phyloP scores from a whole-genome alignment of 2,329 filamentous ascomycete genomes.

The Xylariales sp. region DNA sequence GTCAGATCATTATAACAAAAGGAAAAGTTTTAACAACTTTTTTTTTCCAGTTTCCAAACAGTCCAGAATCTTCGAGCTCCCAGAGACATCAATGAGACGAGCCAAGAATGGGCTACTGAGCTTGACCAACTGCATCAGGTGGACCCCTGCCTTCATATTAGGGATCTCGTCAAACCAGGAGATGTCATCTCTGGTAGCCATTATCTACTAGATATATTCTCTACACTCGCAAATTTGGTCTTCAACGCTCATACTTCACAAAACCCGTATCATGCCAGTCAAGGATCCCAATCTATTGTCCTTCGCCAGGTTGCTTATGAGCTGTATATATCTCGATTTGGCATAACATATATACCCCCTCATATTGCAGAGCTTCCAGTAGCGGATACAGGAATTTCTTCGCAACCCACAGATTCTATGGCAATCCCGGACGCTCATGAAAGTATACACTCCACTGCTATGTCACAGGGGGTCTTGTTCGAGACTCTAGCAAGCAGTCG shows the following conservation, averaged over 20 bases:
- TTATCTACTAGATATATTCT: constrained; percentile 16
- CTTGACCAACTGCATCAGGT: constrained; percentile 16
- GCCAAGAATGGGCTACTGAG: constrained; percentile 18
- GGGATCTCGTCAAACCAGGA: constrained; percentile 12
- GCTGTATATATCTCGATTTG: constrained; percentile 20
- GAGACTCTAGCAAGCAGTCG: constrained; percentile 20
- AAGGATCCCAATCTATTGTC: constrained; percentile 8
- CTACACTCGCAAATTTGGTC: constrained; percentile 10
- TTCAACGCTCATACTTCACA: constrained; percentile 7
- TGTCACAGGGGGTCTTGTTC: constrained; percentile 12
- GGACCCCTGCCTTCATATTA: constrained; percentile 14
- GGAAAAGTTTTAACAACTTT: constrained; percentile 3
- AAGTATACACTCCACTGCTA: constrained; percentile 12
- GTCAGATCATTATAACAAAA: not conserved
- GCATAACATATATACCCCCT: constrained; percentile 12
- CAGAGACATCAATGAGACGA: constrained; percentile 9
- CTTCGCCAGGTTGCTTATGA: constrained; percentile 21
- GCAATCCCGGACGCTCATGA: constrained; percentile 18
- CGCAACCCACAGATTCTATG: constrained; percentile 15
- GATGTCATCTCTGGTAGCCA: constrained; percentile 8
- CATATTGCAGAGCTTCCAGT: not conserved
- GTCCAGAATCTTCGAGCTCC: constrained; percentile 7
- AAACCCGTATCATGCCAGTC: constrained; percentile 4
- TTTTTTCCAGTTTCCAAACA: not conserved
- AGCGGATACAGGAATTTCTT: constrained; percentile 1